These are phyloP conservation scores for Sisymbrium altissimum DNA, from an alignment of 345 rosid genomes.

Conservation along the genomic window DNA sequence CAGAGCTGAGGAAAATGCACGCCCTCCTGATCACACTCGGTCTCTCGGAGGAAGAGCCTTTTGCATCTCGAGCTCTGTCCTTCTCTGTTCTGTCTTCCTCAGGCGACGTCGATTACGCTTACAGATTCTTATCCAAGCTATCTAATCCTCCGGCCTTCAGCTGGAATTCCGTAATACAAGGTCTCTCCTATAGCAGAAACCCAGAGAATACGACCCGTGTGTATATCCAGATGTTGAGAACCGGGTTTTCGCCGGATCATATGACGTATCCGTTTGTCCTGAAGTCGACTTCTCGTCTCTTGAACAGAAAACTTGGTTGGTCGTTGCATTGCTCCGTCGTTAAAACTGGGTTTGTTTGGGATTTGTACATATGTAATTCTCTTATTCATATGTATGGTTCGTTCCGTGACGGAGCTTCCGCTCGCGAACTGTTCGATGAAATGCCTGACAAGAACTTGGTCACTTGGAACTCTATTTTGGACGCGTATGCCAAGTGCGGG, in stretches of 20 bases:
- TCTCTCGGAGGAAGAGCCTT: slow-evolving; percentile 45
- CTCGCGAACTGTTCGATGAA: slow-evolving; percentile 67
- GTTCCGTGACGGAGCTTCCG: slow-evolving; percentile 42
- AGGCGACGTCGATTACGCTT: slow-evolving; percentile 49
- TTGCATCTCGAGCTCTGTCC: slow-evolving; percentile 47
- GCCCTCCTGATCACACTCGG: slow-evolving; percentile 50
- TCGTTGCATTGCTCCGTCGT: slow-evolving; percentile 43
- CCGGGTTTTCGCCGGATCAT: slow-evolving; percentile 52
- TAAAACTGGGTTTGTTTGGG: slow-evolving; percentile 53
- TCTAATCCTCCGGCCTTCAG: slow-evolving; percentile 41
- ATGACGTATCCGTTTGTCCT: slow-evolving; percentile 73
- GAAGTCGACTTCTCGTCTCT: slow-evolving; percentile 61
- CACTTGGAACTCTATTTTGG: slow-evolving; percentile 80
- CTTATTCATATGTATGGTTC: slow-evolving; percentile 66
- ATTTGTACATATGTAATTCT: slow-evolving; percentile 59
- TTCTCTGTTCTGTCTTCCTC: slow-evolving; percentile 49
- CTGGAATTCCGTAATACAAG: slow-evolving; percentile 68
- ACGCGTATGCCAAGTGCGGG: slow-evolving; percentile 71
- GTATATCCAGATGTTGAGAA: slow-evolving; percentile 53
- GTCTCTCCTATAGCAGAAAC: slow-evolving; percentile 49
- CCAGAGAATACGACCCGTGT: slow-evolving; percentile 51
- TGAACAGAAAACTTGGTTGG: slow-evolving; percentile 40
- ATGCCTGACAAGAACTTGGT: slow-evolving; percentile 56
- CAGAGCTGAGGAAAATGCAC: slow-evolving; percentile 54
- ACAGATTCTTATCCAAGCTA: slow-evolving; percentile 38